Conservation (phyloP, 2,329 filamentous ascomycete species). For the Metarhizium guizhouense region DNA sequence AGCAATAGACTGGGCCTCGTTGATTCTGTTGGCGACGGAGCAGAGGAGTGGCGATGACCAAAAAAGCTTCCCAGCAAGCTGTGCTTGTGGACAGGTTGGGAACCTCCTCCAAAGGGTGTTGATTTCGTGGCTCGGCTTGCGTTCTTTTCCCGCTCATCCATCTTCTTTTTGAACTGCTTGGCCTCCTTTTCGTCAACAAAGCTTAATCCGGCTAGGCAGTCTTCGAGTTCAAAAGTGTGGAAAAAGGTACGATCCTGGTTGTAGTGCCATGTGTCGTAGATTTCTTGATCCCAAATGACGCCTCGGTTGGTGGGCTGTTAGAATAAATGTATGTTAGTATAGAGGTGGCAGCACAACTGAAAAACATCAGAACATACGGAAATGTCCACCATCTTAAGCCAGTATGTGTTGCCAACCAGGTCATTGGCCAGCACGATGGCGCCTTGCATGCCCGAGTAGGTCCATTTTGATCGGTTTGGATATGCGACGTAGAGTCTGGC, state of each 20-base stretch:
- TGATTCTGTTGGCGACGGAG: conserved; percentile 48
- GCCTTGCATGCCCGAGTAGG: conserved; percentile 85
- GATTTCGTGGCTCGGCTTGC: conserved; percentile 78
- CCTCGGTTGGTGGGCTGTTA: conserved; percentile 64
- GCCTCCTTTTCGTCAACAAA: conserved; percentile 98
- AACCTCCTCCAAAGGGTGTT: conserved; percentile 60
- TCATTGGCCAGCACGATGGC: conserved; percentile 89
- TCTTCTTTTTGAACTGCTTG: conserved; percentile 93
- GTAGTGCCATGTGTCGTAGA: conserved; percentile 90
- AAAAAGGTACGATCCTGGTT: conserved; percentile 98
- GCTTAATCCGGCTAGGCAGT: conserved; percentile 80
- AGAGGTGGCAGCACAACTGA: too few relatives aligned
- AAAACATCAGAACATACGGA: conserved; percentile 48
- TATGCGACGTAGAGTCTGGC: conserved; percentile 90
- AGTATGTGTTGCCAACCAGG: conserved; percentile 89
- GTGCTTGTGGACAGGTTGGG: conserved; percentile 29
- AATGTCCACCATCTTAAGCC: conserved; percentile 95
- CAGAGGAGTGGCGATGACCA: conserved; percentile 51
- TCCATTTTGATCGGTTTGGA: conserved; percentile 81
- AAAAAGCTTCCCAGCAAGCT: conserved; percentile 54
- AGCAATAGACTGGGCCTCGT: conserved; percentile 33
- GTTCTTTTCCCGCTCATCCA: conserved; percentile 92
- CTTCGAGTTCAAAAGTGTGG: conserved; percentile 91
- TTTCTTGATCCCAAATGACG: conserved; percentile 95
- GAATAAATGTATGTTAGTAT: conserved; percentile 4